These are phyloP conservation scores for Pterula multifida DNA, from an alignment of 1,284 basidiomycete genomes.

Conservation along the genomic window DNA sequence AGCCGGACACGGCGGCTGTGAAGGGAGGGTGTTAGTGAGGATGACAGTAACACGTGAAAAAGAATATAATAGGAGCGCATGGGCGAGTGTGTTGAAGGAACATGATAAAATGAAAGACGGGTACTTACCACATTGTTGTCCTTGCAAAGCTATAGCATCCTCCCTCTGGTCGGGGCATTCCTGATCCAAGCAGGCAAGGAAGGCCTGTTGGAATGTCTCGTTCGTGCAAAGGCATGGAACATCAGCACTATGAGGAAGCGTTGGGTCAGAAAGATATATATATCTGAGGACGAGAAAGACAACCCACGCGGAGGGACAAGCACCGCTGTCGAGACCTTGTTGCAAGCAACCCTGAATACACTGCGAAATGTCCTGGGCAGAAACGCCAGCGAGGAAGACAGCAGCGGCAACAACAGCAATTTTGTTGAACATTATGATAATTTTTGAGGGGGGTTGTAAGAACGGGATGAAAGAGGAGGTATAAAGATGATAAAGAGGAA, in stretches of 20 bases:
- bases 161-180: neutral
- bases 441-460: neutral
- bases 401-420: neutral
- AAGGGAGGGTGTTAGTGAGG: no score
- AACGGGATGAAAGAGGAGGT: neutral
- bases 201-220: neutral
- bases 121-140: neutral
- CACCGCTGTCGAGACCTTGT: no score
- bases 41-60: no score
- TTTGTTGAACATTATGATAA: neutral
- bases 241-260: neutral
- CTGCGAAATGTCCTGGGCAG: neutral
- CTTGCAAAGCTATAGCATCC: neutral
- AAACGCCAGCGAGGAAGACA: neutral
- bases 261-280: no score
- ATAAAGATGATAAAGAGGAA: neutral
- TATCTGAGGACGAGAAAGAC: no score
- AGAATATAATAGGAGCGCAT: no score
- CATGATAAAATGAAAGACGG: neutral
- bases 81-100: neutral
- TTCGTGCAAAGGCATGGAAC: neutral
- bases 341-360: neutral
- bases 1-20: no score
- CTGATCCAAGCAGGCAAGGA: neutral
- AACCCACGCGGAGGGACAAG: no score